Percentiles rank a stretch among this genome's conserved stretches.
These are phyloP conservation scores for Fusarium pseudocircinatum DNA, from an alignment of 2,329 filamentous ascomycete genomes.

Conservation along the genomic window DNA sequence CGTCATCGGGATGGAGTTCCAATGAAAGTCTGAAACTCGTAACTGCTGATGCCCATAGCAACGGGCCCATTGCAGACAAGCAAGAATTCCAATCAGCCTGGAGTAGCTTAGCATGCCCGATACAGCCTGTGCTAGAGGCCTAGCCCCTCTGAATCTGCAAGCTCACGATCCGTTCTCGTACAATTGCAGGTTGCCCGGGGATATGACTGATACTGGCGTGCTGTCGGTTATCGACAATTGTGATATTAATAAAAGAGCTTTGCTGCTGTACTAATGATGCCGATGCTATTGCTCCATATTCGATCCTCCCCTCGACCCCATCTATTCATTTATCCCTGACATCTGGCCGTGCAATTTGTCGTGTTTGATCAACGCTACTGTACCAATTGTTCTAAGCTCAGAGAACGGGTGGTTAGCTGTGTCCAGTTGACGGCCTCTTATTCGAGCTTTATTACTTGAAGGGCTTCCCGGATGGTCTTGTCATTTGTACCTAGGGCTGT, in stretches of 20 bases:
- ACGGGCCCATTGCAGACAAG: constrained; percentile 9
- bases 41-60: constrained; percentile 22
- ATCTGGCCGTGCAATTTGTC: constrained; percentile 4
- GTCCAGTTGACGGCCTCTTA: not conserved
- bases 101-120: constrained; percentile 33
- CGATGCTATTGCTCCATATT: not conserved
- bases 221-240: not conserved
- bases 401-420: not conserved
- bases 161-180: constrained; percentile 13
- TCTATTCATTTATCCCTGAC: constrained; percentile 18
- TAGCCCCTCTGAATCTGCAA: constrained; percentile 1
- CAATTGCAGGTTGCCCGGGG: constrained; percentile 37
- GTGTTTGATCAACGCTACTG: constrained; percentile 5
- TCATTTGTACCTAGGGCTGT: not conserved
- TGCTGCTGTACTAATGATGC: not conserved
- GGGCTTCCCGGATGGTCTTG: constrained; percentile 2
- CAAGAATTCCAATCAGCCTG: constrained; percentile 39
- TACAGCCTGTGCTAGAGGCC: not conserved
- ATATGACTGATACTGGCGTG: constrained; percentile 34
- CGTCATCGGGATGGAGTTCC: constrained; percentile 18
- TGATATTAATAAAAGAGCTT: constrained; percentile 24
- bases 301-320: constrained; percentile 1
- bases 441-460: not conserved
- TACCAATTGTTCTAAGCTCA: not conserved
- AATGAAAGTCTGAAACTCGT: constrained; percentile 25